A percentile compares a stretch with the other conserved stretches of the same genome.
Evolutionary conservation across 2,329 filamentous ascomycete species (phyloP).

Genomic region (Pyricularia pennisetigena): DNA sequence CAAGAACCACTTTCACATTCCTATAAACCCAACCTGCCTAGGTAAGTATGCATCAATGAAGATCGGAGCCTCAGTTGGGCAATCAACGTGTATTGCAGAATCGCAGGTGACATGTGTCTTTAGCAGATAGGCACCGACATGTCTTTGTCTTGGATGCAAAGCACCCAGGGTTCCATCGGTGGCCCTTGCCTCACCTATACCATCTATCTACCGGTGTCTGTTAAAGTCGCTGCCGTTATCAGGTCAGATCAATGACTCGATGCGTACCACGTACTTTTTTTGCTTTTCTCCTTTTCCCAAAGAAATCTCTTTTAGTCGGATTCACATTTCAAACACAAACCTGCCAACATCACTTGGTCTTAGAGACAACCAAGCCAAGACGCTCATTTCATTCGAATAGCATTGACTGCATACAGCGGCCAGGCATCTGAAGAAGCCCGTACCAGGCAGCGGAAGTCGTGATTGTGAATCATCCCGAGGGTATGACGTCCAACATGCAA

Average conservation of each 20-base stretch:
- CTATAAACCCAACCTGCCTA: neutral
- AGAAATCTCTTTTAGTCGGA: neutral
- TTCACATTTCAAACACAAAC: neutral
- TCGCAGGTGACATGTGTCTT: neutral
- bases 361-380: neutral
- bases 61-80: neutral
- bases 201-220: neutral
- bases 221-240: neutral
- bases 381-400: neutral
- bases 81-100: no score
- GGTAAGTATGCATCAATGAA: neutral
- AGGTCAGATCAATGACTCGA: neutral
- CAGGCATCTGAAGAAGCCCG: neutral
- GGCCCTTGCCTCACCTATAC: neutral
- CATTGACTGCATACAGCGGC: neutral
- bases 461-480: neutral
- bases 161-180: neutral
- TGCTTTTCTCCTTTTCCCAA: neutral
- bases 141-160: no score
- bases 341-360: neutral
- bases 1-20: neutral
- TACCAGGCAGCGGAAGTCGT: neutral
- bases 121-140: no score
- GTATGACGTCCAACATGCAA: neutral
- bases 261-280: neutral